A percentile compares a stretch with the other conserved stretches of the same genome.
These are phyloP conservation scores for Penicillium sp. DNA, from an alignment of 2,329 filamentous ascomycete genomes.

Conservation along the genomic window DNA sequence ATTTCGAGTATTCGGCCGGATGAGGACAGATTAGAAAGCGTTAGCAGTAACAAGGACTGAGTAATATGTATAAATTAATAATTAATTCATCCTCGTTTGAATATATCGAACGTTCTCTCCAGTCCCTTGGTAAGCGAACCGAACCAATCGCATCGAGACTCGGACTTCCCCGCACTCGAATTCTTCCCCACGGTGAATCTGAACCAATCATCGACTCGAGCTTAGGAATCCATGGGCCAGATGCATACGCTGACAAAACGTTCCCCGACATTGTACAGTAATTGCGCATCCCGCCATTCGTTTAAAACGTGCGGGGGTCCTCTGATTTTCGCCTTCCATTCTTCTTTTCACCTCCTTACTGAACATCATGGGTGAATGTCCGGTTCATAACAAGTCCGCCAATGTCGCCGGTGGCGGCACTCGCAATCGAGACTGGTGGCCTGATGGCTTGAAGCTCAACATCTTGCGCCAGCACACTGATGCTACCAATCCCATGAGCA, in stretches of 20 bases:
- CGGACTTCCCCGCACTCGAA: background rate
- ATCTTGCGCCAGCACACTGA: constrained; percentile 66
- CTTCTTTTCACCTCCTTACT: constrained; percentile 2
- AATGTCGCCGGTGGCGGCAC: constrained; percentile 57
- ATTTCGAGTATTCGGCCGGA: too few species aligned
- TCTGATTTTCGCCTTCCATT: background rate
- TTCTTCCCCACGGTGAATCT: background rate
- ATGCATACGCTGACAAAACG: constrained; percentile 3
- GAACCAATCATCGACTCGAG: background rate
- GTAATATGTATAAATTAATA: too few species aligned
- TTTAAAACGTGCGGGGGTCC: constrained; percentile 16
- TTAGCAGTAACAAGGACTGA: too few species aligned
- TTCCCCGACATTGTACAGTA: constrained; percentile 6
- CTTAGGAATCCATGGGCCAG: background rate
- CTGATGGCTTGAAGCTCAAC: constrained; percentile 59
- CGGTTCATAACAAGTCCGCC: constrained; percentile 25
- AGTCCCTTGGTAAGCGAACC: too few species aligned
- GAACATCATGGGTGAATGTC: constrained; percentile 26
- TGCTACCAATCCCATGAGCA: constrained; percentile 57
- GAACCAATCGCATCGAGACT: too few species aligned
- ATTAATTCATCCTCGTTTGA: too few species aligned
- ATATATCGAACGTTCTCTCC: too few species aligned
- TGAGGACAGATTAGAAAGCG: too few species aligned
- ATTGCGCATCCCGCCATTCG: constrained; percentile 14
- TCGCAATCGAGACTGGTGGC: constrained; percentile 68